Evolutionary conservation across 306 rosid species (phyloP), one percentile per base, ranked within the genome.

Genomic region (Lathyrus aphaca): DNA sequence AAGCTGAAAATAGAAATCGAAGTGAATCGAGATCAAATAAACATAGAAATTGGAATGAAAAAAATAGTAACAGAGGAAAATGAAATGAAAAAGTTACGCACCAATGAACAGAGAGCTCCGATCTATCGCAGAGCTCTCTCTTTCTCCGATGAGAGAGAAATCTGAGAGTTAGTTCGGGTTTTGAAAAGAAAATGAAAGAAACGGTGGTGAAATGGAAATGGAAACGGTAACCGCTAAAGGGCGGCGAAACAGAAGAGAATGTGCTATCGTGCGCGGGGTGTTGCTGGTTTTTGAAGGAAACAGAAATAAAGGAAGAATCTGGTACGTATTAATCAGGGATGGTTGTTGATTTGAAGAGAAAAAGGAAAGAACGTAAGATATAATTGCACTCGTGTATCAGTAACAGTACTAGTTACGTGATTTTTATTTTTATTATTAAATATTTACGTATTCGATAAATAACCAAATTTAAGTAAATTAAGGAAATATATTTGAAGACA

Each of bases 21-120:
- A 72, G 35, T 10, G 14, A 73, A 77, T 39, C 55, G 50, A 50
- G 15, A 53, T 53, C n/a, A 5, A 23, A 21, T 0, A 53, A 54
- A 3, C 0, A 16, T 3, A 49, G 17, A 54, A 12, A 23, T 11
- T 6, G 5, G 5, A 23, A 54, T 2, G 17, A 27, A 5, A 23
- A 7, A 51, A 9, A 25, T 19, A 51, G 58, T 9, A 25, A 25
- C 29, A 25, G 4, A 25, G 0, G 10, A 35, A 35, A 35, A 35
- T 2, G 8, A 2, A 6, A 35, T 6, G 1, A 5, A 23, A 23
- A 5, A 23, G 17, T 50, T 23, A 54, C 60, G 35, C 21, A 54
- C 60, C 37, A 6, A 23, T 54, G 37, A 54, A 54, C 37, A 54
- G 60, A 23, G 60, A 54, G 60, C 60, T 54, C 60, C 60, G 32